phyloP scores from a whole-genome alignment of 1,284 basidiomycete species.

The Anthracocystis setariae region DNA sequence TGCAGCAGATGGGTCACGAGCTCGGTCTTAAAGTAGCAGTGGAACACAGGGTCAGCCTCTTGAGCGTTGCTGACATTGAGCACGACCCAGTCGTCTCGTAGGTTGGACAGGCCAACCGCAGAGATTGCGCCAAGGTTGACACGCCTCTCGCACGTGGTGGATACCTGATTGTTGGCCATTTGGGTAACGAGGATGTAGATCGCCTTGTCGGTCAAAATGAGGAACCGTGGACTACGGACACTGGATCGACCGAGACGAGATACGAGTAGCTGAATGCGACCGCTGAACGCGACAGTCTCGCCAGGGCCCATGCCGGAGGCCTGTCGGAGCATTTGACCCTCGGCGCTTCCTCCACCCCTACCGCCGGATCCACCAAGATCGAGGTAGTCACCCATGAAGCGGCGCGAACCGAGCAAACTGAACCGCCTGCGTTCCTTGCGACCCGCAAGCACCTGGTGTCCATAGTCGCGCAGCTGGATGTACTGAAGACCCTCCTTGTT shows the following conservation, averaged over 20 bases:
- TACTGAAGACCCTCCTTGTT: constrained; percentile 94
- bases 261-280: constrained; percentile 83
- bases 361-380: constrained; percentile 77
- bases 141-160: constrained; percentile 82
- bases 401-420: constrained; percentile 90
- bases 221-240: constrained; percentile 88
- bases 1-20: constrained; percentile 83
- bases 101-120: constrained; percentile 82
- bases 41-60: constrained; percentile 94
- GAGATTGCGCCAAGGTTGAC: constrained; percentile 88
- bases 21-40: constrained; percentile 96
- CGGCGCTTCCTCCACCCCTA: constrained; percentile 73
- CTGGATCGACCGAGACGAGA: constrained; percentile 88
- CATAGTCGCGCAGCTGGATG: constrained; percentile 88
- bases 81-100: constrained; percentile 87
- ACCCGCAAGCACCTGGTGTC: constrained; percentile 88
- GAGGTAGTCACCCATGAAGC: constrained; percentile 97
- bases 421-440: constrained; percentile 94
- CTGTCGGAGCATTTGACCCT: constrained; percentile 81
- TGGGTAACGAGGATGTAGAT: constrained; percentile 81
- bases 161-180: constrained; percentile 72
- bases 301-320: constrained; percentile 75
- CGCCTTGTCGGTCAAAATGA: constrained; percentile 88
- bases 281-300: constrained; percentile 76
- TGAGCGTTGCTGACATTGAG: constrained; percentile 76